Base-by-base conservation (phyloP, 768 basidiomycete species). In the Leucocoprinus leucothites region DNA sequence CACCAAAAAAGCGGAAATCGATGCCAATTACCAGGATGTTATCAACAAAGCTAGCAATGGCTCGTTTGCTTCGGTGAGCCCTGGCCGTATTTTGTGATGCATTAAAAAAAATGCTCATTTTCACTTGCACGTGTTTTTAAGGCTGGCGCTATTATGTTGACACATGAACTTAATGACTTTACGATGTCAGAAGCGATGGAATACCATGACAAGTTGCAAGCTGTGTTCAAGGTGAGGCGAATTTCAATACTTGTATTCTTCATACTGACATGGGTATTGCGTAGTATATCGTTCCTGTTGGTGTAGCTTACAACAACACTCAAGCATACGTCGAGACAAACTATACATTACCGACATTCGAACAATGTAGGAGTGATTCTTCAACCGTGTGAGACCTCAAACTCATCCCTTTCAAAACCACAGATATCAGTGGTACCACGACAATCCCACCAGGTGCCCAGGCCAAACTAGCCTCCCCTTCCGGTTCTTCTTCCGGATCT, bases 101-200 rank as follows among this genome's bases (percentile, higher is more conserved):
- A 24, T 5, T 31, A 26, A 24, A 38, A 7, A 9, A 38, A 7
- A 9, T 13, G 5, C 42, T 59, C 26, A 45, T 38, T n/a, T 18
- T 43, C 38, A n/a, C 24, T 19, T n/a, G 44, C 54, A 21, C 31
- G 31, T 31, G 31, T 31, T 31, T 5, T 31, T 38, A 43, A 81
- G 80, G 60, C 35, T 13, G 82, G 82, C 3, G 73, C 76, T 0
- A 82, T 84, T 56, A 71, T 84, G 48, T 65, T 85, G 52, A 77
- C 78, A 3, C 84, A 86, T 56, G 84, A 86, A 55, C 61, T 85
- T 55, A 80, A 81, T 62, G 81, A 81, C 58, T 83, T 71, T 57
- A 85, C 84, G 4, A 84, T 86, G 84, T 61, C 65, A 18, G 73
- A 80, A 60, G 84, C 84, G 1, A 61, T 82, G n/a, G 77, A 80